Evolutionary conservation across 2,329 filamentous ascomycete species (phyloP), one percentile per base, ranked within the genome.

Genomic region (Fusarium sp.): DNA sequence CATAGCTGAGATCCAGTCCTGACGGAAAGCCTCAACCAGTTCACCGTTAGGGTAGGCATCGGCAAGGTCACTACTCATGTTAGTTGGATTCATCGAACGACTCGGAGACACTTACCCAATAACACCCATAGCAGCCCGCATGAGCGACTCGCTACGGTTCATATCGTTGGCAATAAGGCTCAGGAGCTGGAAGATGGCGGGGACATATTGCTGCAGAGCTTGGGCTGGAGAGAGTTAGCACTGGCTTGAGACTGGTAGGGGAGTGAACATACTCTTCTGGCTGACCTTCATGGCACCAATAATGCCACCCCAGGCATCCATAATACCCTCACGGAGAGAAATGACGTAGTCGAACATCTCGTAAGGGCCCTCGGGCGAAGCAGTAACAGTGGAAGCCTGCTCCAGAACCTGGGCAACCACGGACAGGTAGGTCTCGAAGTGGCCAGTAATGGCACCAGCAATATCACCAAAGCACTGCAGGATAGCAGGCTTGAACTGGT

Each of bases 261-360:
- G 16, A 5, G 16, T 85, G 2, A n/a, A 85, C 91, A 83, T 84
- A 93, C 92, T 92, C 87, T 96, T 96, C 80, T 87, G 87, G 80
- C 92, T 94, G 61, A 89, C 85, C 87, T 97, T 97, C 93, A 98
- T 95, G 63, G 97, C 95, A 82, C 96, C 92, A 81, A 99, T 95
- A 76, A 98, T 97, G 76, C 97, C 97, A 79, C 95, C 95, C 95
- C 97, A 99, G 37, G 97, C 97, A 88, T 99, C 97, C 93, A 98
- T 98, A 77, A 99, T 98, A 77, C 96, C 97, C 82, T 99, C 97
- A 64, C 97, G 93, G 58, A 99, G 89, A 22, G 95, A 98, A 74
- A 97, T 91, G 77, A 99, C 93, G 82, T 99, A 99, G 84, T 98
- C 96, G 67, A 95, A 92, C 93, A 98, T 97, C 85, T 99, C 97